phyloP scores from a whole-genome alignment of 306 rosid genomes.

The Abrus precatorius region DNA sequence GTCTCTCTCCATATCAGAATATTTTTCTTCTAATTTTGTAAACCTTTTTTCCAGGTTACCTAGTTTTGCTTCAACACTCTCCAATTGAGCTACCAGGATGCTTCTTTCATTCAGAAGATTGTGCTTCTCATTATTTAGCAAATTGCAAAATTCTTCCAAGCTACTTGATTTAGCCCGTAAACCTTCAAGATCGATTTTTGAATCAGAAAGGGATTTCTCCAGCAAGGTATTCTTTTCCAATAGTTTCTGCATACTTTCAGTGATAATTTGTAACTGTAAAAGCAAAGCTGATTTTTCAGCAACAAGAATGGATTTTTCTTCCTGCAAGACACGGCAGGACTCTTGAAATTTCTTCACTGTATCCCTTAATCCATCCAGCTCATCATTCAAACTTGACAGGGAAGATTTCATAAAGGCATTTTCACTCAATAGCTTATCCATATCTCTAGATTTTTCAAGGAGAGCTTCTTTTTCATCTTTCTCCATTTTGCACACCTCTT shows the following conservation, averaged over 20 bases:
- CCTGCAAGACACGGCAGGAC: conserved; percentile 73
- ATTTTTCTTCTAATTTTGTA: conserved; percentile 77
- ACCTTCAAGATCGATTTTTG: conserved; percentile 86
- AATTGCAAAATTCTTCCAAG: conserved; percentile 83
- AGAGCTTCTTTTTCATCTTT: conserved; percentile 74
- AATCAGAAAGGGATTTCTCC: conserved; percentile 79
- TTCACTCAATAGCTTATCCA: conserved; percentile 72
- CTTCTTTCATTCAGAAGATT: conserved; percentile 79
- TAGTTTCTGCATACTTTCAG: conserved; percentile 87
- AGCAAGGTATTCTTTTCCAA: conserved; percentile 79
- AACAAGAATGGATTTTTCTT: conserved; percentile 76
- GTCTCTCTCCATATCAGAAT: conserved; percentile 75
- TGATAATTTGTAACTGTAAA: conserved; percentile 82
- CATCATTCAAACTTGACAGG: conserved; percentile 67
- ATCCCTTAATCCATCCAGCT: conserved; percentile 69
- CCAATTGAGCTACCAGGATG: conserved; percentile 69
- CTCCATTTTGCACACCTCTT: conserved; percentile 69
- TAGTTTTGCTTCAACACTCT: conserved; percentile 74
- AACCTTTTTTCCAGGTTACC: conserved; percentile 78
- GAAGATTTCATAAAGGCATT: conserved; percentile 69
- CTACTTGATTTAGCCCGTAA: conserved; percentile 80
- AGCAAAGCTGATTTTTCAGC: conserved; percentile 78
- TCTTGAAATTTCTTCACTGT: conserved; percentile 70
- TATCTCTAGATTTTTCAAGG: conserved; percentile 68
- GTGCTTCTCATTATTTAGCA: conserved; percentile 75